Base-by-base conservation (phyloP, 495 filamentous ascomycete species). In the Annulohypoxylon nitens region DNA sequence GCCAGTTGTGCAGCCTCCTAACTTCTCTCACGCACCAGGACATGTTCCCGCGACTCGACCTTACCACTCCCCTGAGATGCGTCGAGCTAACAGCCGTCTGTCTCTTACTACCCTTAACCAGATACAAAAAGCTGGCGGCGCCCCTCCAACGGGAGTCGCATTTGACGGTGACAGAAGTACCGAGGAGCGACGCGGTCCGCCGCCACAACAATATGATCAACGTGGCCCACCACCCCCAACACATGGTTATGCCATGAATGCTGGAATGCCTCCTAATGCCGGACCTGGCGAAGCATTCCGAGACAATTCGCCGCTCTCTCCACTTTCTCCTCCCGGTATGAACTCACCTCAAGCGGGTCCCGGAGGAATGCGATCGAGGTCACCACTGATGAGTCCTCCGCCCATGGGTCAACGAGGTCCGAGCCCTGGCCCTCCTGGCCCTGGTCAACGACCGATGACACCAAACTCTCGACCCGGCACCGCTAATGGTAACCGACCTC, bases 21-120 rank as follows among this genome's bases (percentile, higher is more conserved):
- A 87, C 23, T 95, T 98, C 75, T 82, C 88, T 11, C 93, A 94
- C 78, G 85, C 84, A 6, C 88, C 92, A 36, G 88, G 90, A 34
- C 87, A 89, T 55, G 85, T 86, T 64, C 94, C 94, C 6, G 80
- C 82, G 10, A 89, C 86, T 34, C 86, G 90, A 65, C 93, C 93
- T 4, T 88, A 90, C 68, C 86, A 90, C 50, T 89, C 92, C 33
- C 86, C 90, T n/a, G 92, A 95, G 70, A 84, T 93, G 79, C 89
- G 91, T 55, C 87, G 89, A 64, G 92, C 91, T 61, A 95, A 91
- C 63, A 93, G 90, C 70, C 89, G 93, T 10, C 89, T 98, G 80
- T 97, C 95, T 23, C 84, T 88, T 64, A 90, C 89, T 4, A 98
- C 95, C 14, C 84, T 98, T 8, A 85, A 89, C 1, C 93, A 97